Base-by-base conservation (phyloP, 768 basidiomycete species). In the Rubroboletus pulcherrimus region DNA sequence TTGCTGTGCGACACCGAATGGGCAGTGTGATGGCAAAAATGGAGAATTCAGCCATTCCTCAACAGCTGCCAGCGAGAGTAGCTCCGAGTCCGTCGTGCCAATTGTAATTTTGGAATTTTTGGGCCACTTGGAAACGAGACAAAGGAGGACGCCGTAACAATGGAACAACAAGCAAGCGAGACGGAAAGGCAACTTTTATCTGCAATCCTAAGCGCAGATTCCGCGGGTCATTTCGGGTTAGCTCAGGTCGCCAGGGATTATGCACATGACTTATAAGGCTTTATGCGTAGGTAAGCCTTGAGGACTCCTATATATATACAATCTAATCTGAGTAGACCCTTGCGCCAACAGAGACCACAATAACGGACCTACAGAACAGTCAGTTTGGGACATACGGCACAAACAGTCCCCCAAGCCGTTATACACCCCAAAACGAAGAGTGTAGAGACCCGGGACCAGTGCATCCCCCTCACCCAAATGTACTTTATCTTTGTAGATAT, bases 1-100 rank as follows among this genome's bases (percentile, higher is more conserved):
- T 39, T 55, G 53, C 49, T 55, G 55, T 56, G 53, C 19, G 46
- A 47, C 21, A 58, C 54, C 42, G 21, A 58, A 61, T 33, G 21
- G 54, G 51, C 7, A 53, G 51, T 53, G 52, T 38, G 51, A 58
- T 53, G 45, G 52, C 56, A 52, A 65, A 62, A 65, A 63, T 57
- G 65, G 66, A 62, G 53, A 55, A 31, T 51, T 63, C 59, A 56
- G 59, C 57, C 49, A 54, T 58, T 37, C 31, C 42, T 34, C 52
- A 53, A 63, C 56, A 50, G 47, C 37, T 59, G 60, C 10, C 50
- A 59, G 31, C 31, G 38, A 46, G 30, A 51, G 39, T n/a, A 55
- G 21, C 52, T 51, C 24, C 11, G 44, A 62, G 35, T 51, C 24
- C 11, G 11, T 45, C 40, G 44, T 47, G 34, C 26, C 26, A 26